Base-by-base conservation (phyloP, 768 basidiomycete genomes). In the Leccinum uliginosum region DNA sequence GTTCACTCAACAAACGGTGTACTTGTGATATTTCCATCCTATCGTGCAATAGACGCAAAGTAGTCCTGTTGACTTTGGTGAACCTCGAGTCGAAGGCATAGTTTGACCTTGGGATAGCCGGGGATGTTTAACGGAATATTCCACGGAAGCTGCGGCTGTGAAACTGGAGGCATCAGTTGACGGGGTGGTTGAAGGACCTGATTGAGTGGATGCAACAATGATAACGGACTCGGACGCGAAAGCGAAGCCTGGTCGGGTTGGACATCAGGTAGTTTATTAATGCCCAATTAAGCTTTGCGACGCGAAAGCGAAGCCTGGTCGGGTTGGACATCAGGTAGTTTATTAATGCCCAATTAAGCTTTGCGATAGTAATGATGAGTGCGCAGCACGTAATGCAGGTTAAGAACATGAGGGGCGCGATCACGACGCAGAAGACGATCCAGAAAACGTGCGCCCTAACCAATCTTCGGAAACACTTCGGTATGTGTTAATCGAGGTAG, bases 1-100 rank as follows among this genome's bases (percentile, higher is more conserved):
- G 79, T 99, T 99, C 63, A 98, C 95, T 17, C 97, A 96, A 19
- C 97, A 93, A 50, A 99, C 83, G 6, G 97, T 99, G 71, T 99
- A 99, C 79, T 99, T 99, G 87, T 91, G 98, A 75, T 97, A 98
- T 70, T 95, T 81, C 65, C 84, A 76, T 2, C 95, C 97, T 52
- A 86, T 80, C 1, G 97, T 96, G 23, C 86, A 85, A 71, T 98
- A 98, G 4, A 89, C 95, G 74, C 97, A 99, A 26, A 99, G 82
- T 26, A 99, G 77, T 8, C 98, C 89, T 0, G 91, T 98, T 44
- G 93, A 89, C 32, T 79, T 81, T 2, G 87, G 87, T 17, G 82
- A 84, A 21, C 88, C 89, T 11, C 82, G 82, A 23, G 58, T 57
- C 5, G 76, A 82, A 4, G 97, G 97, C 0, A 95, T 94, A 2